These are phyloP conservation scores for Blastocrithidia nonstop DNA, from an alignment of 208 protist species.

Conservation along the genomic window DNA sequence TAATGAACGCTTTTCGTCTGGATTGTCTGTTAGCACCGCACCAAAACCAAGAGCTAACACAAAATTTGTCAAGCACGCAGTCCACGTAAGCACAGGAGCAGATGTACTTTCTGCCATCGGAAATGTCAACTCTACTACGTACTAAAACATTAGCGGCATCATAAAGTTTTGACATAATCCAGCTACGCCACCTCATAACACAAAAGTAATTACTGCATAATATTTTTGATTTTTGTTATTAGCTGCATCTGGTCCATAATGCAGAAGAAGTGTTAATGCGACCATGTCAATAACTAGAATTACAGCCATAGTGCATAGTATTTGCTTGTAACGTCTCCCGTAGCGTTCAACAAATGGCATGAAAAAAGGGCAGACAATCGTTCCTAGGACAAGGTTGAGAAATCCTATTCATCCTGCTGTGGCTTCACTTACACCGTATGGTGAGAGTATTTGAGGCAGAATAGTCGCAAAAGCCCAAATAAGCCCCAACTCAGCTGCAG, in stretches of 20 bases:
- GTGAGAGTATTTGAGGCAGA: constrained; percentile 46
- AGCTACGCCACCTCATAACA: constrained; percentile 37
- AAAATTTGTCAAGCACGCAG: constrained; percentile 45
- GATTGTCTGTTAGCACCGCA: constrained; percentile 32
- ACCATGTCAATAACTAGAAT: constrained; percentile 22
- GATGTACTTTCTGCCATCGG: constrained; percentile 55
- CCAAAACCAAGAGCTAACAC: constrained; percentile 41
- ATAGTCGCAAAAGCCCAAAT: constrained; percentile 66
- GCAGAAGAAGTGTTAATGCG: constrained; percentile 30
- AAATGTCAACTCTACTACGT: constrained; percentile 69
- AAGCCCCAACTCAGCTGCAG: constrained; percentile 43
- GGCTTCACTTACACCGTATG: constrained; percentile 42
- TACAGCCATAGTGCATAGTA: constrained; percentile 19
- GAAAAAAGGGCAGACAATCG: constrained; percentile 44
- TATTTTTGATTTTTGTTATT: constrained; percentile 9
- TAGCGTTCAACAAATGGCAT: constrained; percentile 29
- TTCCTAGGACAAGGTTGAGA: constrained; percentile 45
- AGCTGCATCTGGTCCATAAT: constrained; percentile 42
- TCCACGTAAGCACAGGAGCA: constrained; percentile 49
- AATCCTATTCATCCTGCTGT: constrained; percentile 54
- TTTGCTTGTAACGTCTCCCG: constrained; percentile 31
- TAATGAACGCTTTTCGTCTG: constrained; percentile 15
- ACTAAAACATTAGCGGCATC: constrained; percentile 75
- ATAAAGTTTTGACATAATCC: constrained; percentile 65
- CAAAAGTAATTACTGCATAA: constrained; percentile 25